Base-by-base conservation (phyloP, 768 basidiomycete species). In the Mycena vulgaris region DNA sequence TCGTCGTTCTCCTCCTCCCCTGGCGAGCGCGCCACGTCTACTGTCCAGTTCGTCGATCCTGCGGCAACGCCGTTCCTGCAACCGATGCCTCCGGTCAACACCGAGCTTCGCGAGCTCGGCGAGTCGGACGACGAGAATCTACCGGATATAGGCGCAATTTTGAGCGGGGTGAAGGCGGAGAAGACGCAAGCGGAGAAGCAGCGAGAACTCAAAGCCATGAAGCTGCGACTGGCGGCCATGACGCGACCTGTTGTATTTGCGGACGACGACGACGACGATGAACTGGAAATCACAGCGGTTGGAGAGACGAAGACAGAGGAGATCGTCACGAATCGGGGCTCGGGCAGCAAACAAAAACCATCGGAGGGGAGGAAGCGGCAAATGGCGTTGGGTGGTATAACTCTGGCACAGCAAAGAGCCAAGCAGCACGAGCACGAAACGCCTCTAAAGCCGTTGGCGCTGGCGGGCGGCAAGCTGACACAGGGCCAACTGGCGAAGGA, bases 281-380 rank as follows among this genome's bases (percentile, higher is more conserved):
- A 37, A 14, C 35, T 73, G 10, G 65, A 66, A 39, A 66, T 73
- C 30, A 27, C 25, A 35, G 48, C 45, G 19, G 25, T n/a, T 7
- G 52, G n/a, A 23, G 51, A 67, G 59, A 35, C 16, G 14, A 66
- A 58, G 13, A 8, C 37, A 13, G 55, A 56, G n/a, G 45, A 51
- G 51, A 45, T 49, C 45, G 10, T 31, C 10, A 39, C 28, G 28
- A 57, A 64, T 8, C 69, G 37, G 27, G 55, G 27, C 25, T 63
- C 48, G 33, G 65, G 16, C 28, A 49, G 51, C 55, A 69, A 63
- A 27, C 53, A 55, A 13, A 52, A 45, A n/a, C 52, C 61, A 21
- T 69, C 68, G 11, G 72, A 70, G 31, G 72, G 57, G 25, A 56
- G 65, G 48, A 73, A 67, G 42, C 59, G 65, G 27, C 72, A 73